Evolutionary conservation across 345 rosid genomes (phyloP), one percentile per base, ranked within the genome.

Genomic region (Corchorus capsularis): DNA sequence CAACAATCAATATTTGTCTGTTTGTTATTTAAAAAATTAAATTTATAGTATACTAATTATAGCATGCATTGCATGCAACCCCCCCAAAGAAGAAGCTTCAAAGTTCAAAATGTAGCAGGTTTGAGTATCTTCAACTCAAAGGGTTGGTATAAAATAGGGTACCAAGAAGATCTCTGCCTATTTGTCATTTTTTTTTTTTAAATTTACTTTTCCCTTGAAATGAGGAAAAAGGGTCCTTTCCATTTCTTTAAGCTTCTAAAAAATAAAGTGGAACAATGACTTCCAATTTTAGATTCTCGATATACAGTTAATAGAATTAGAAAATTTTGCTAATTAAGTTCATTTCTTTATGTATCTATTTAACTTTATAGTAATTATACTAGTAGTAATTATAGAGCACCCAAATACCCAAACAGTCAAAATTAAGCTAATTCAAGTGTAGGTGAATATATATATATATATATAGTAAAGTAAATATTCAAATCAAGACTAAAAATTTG

Each of bases 101-200:
- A 32, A 73, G 15, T 27, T 27, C 27, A 27, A 32, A 6, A 57
- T 52, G 11, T 1, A 27, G 27, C 6, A 20, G 20, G 27, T 45
- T 77, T 41, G 64, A 65, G 81, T 73, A 47, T 56, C 75, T 71
- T 72, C 39, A 22, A 53, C 77, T 59, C 59, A 63, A 80, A 49
- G 45, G 63, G 22, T 14, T 39, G 47, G 32, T 57, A 63, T 39
- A 37, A 37, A 63, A 27, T 27, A 27, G 27, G 45, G 49, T 63
- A 63, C 2, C 47, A 63, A 27, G 8, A 63, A 37, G 22, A 34
- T 63, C 22, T 15, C 32, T 34, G n/a, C 35, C 15, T 32, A 12
- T 12, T 11, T 11, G 16, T 50, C 1, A 0, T 0, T 50, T 50
- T 50, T 15, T 55, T 55, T 8, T 57, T 8, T 45, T 45, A 4